Base-by-base conservation (phyloP, 352 stramenopile genomes). In the Pythium pyrilobum region DNA sequence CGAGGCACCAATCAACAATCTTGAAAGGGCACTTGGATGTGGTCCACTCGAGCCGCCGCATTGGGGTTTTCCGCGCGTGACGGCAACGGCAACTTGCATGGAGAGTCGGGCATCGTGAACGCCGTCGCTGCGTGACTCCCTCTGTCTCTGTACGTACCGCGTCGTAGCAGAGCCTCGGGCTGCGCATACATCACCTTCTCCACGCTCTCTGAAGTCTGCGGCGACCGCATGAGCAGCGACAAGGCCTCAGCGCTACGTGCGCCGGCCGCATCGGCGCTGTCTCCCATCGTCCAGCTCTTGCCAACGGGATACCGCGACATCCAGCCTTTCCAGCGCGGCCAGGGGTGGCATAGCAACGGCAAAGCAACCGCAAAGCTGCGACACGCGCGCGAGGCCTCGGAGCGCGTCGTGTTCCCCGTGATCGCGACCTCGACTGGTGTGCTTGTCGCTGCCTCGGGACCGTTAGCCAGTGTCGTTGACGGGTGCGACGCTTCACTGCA, bases 321-420 rank as follows among this genome's bases (percentile, higher is more conserved):
- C n/a, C 74, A 86, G 39, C 78, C 72, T 9, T 77, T 89, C 60
- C 75, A 84, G 27, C 80, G 77, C 24, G 78, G 75, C 44, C 66
- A 77, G 59, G 74, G 74, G 10, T 89, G 78, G 76, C 78, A 87
- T 53, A 62, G 64, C 44, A 89, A 89, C 27, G 78, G 78, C 9
- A 63, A 64, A 43, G 39, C 28, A 9, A 50, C 46, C 12, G 67
- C 47, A 37, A 80, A 62, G 29, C 49, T 62, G 21, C 59, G 65
- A 2, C 46, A 58, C 0, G 38, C 50, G 11, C 64, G 74, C 18
- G 58, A 62, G 6, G 28, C 24, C 8, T 34, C 40, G 1, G 66
- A 72, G 29, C 64, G 66, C 12, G 69, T 89, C 1, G 66, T 87
- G 13, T 82, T 89, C 13, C 78, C 78, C 21, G 48, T 60, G 2